Conservation (phyloP, 345 rosid species). For the Noccaea caerulescens region DNA sequence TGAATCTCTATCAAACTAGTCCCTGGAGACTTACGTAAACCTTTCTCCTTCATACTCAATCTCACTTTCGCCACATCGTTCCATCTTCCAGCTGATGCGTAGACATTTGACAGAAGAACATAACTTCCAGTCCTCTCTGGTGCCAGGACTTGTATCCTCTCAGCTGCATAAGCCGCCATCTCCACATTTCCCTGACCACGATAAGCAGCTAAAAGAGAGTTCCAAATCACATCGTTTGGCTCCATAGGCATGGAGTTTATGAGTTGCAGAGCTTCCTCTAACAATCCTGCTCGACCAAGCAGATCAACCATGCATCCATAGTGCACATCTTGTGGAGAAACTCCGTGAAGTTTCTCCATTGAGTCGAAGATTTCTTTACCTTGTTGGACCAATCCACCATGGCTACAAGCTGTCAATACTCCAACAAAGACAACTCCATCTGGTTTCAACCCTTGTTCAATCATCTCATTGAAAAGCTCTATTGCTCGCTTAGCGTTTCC, state of each 20-base stretch:
- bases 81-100: slow-evolving; percentile 71
- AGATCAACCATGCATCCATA: slow-evolving; percentile 80
- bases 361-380: slow-evolving; percentile 59
- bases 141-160: slow-evolving; percentile 45
- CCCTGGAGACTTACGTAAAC: slow-evolving; percentile 59
- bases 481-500: slow-evolving; percentile 57
- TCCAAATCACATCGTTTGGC: slow-evolving; percentile 75
- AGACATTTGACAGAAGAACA: slow-evolving; percentile 60
- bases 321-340: slow-evolving; percentile 58
- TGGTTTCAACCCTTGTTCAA: slow-evolving; percentile 57
- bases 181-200: slow-evolving; percentile 55
- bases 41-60: slow-evolving; percentile 58
- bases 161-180: slow-evolving; percentile 60
- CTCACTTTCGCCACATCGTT: slow-evolving; percentile 60
- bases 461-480: slow-evolving; percentile 59
- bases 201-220: slow-evolving; percentile 66
- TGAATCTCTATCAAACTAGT: slow-evolving; percentile 53
- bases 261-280: slow-evolving; percentile 57
- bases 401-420: slow-evolving; percentile 66
- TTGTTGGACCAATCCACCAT: slow-evolving; percentile 60
- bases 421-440: slow-evolving; percentile 57
- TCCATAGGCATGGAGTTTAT: slow-evolving; percentile 59
- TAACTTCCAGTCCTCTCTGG: slow-evolving; percentile 54
- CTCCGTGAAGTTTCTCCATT: slow-evolving; percentile 56
- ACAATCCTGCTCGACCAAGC: slow-evolving; percentile 67